Evolutionary conservation across 352 stramenopile species (phyloP).

Genomic region (Globisporangium abappressorium): DNA sequence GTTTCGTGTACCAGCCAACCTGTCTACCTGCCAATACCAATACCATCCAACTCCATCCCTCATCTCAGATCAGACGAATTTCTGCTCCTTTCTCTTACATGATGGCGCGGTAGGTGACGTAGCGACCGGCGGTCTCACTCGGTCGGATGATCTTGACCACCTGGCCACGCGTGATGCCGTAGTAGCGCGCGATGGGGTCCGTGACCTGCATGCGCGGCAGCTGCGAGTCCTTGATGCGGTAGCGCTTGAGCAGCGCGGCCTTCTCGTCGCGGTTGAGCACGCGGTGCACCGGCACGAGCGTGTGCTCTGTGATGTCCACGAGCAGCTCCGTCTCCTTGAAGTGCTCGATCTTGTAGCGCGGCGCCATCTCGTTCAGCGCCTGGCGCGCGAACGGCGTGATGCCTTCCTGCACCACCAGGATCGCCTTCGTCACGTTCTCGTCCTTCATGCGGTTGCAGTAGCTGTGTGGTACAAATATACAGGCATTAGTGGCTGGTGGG

Average conservation of each 20-base stretch:
- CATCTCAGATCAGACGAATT: not conserved
- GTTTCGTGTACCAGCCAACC: not conserved
- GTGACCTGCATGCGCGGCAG: conserved; percentile 98
- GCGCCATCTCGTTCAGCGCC: conserved; percentile 94
- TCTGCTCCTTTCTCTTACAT: conserved; percentile 76
- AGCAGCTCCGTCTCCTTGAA: conserved; percentile 99
- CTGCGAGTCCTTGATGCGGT: conserved; percentile 99
- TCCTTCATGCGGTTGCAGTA: conserved; percentile 97
- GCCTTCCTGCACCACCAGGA: conserved; percentile 95
- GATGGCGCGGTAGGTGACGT: conserved; percentile 99
- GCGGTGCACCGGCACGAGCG: conserved; percentile 98
- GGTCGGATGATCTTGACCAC: conserved; percentile 99
- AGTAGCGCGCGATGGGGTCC: conserved; percentile 98
- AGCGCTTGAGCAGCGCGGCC: conserved; percentile 96
- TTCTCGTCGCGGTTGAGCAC: conserved; percentile 97
- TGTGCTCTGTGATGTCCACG: conserved; percentile 99
- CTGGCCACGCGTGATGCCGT: conserved; percentile 94
- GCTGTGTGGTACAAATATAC: conserved; percentile 11
- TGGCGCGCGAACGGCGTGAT: conserved; percentile 98
- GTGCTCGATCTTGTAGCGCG: conserved; percentile 93
- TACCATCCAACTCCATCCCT: not conserved
- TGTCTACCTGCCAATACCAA: no score
- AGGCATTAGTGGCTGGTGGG: not conserved
- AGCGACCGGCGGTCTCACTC: conserved; percentile 98
- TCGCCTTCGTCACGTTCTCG: conserved; percentile 96